Conservation (phyloP, 2,329 filamentous ascomycete genomes). For the Tolypocladium album region DNA sequence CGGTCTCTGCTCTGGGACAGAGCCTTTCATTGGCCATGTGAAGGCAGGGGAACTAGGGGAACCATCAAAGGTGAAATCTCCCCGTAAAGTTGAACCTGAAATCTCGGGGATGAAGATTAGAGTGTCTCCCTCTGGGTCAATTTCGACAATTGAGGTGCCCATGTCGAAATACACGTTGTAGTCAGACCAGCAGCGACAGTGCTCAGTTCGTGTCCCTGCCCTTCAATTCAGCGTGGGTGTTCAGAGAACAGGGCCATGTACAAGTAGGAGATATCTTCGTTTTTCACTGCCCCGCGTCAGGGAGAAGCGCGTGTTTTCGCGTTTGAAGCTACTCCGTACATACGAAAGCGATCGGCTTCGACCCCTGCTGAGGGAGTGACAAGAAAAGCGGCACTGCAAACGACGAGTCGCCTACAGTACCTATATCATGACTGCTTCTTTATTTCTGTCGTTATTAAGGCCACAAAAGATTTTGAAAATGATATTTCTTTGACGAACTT, state of each 20-base stretch:
- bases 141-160: background rate
- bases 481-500: no score
- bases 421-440: no score
- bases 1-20: background rate
- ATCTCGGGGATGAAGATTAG: background rate
- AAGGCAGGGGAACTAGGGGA: fast-evolving
- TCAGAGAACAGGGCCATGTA: no score
- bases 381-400: no score
- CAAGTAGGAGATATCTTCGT: background rate
- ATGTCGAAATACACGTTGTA: background rate
- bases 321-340: no score
- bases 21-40: background rate
- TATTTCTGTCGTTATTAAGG: no score
- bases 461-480: no score
- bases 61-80: background rate
- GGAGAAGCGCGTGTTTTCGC: no score
- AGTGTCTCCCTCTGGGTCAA: background rate
- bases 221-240: background rate
- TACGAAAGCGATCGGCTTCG: no score
- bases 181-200: background rate
- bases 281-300: background rate
- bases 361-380: no score
- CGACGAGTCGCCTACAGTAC: no score
- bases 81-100: background rate
- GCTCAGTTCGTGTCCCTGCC: no score